A percentile compares a stretch with the other conserved stretches of the same genome.
phyloP scores from a whole-genome alignment of 2,329 filamentous ascomycete genomes.

The Sporothrix sp. region DNA sequence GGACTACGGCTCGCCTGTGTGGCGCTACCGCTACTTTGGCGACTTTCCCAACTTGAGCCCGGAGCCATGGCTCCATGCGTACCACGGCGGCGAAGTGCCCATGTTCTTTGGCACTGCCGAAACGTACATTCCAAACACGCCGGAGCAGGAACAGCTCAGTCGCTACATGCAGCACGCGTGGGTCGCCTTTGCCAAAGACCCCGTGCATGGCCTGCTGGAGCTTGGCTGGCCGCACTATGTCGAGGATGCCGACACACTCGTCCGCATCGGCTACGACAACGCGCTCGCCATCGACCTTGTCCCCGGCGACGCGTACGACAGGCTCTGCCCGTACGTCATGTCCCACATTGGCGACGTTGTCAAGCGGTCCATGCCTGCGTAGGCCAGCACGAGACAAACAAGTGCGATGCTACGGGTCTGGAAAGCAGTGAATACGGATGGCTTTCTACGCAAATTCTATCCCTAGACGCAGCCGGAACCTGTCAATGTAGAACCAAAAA shows the following conservation, averaged over 20 bases:
- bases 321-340: not conserved
- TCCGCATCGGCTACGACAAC: not conserved
- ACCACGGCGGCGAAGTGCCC: conserved; percentile 10
- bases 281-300: not conserved
- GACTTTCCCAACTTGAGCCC: conserved; percentile 6
- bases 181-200: not conserved
- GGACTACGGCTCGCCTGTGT: not conserved
- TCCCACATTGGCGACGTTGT: not conserved
- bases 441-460: too few relatives aligned
- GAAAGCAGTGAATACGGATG: too few relatives aligned
- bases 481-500: too few relatives aligned
- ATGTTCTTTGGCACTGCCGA: conserved; percentile 7
- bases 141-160: not conserved
- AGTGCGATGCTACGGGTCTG: too few relatives aligned
- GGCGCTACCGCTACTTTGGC: conserved; percentile 7
- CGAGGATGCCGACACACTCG: not conserved
- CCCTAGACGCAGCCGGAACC: too few relatives aligned
- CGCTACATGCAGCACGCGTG: not conserved
- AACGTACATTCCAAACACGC: not conserved
- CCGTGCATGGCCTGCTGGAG: not conserved
- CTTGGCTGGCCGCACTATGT: conserved; percentile 1
- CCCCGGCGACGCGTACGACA: not conserved
- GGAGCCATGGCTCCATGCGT: conserved; percentile 3
- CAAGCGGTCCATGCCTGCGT: not conserved
- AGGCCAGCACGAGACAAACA: too few relatives aligned